Base-by-base conservation (phyloP, 1,284 basidiomycete species). In the Heliocybe sulcata region DNA sequence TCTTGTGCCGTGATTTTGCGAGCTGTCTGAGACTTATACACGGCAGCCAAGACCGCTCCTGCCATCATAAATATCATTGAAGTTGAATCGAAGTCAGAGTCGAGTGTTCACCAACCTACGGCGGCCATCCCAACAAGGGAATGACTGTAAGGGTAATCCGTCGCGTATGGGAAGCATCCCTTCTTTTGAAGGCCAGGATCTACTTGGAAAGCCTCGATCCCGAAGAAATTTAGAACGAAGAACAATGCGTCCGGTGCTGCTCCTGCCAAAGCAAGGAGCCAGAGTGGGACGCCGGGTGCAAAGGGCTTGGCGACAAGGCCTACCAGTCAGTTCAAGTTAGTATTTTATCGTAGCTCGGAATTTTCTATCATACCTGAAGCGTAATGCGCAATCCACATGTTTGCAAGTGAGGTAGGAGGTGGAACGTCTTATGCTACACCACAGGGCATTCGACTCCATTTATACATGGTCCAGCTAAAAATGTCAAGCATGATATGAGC, bases 351-450 rank as follows among this genome's bases (percentile, higher is more conserved):
- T 31, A 12, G 29, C 29, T 31, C 12, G 29, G 47, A 49, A 49
- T 49, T 20, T 14, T 8, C 20, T 23, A 29, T 56, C 61, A 47
- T 14, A 60, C 62, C 63, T 54, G 60, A 60, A n/a, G 66, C 64
- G 59, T 61, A 67, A 56, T 67, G 67, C 22, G 58, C 67, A 52
- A 68, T 60, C 66, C 66, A 68, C 67, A 66, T 67, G 12, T 49
- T 49, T 8, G 10, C 10, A 25, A 47, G 9, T 9, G 12, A 42
- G 19, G 6, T n/a, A 4, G 6, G 19, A 4, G 12, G 38, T 42
- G 19, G 38, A 9, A 42, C n/a, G n/a, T n/a, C n/a, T n/a, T n/a
- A n/a, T n/a, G n/a, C n/a, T n/a, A n/a, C n/a, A n/a, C n/a, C n/a
- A n/a, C n/a, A n/a, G n/a, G n/a, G n/a, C n/a, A n/a, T n/a, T n/a